phyloP scores from a whole-genome alignment of 1,284 basidiomycete genomes.

The Exobasidium cylindrosporum region DNA sequence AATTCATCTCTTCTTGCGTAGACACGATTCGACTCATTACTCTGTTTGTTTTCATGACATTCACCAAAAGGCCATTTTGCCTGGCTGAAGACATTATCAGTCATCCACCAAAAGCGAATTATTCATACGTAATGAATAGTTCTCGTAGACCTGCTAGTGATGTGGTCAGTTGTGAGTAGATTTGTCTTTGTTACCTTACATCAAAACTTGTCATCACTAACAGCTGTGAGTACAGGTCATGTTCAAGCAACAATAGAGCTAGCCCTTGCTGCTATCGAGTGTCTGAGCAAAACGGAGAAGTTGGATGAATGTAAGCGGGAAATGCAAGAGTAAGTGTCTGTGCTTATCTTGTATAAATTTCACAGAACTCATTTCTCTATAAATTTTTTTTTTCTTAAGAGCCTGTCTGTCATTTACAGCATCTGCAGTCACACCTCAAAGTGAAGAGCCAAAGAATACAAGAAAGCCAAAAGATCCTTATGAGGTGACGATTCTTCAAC shows the following conservation, averaged over 20 bases:
- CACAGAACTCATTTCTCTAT: no score
- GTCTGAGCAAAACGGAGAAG: neutral
- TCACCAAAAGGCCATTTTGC: neutral
- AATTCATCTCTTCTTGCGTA: neutral
- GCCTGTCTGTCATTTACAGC: conserved; percentile 1
- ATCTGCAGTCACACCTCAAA: neutral
- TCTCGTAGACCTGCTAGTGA: neutral
- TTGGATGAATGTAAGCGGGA: neutral
- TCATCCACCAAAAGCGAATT: neutral
- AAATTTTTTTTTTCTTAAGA: no score
- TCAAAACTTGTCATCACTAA: neutral
- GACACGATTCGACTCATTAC: conserved; percentile 5
- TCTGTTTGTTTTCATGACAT: conserved; percentile 1
- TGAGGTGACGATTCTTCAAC: neutral
- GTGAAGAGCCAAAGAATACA: neutral
- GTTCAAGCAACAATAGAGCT: neutral
- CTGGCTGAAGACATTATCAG: conserved; percentile 7
- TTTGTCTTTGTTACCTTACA: neutral
- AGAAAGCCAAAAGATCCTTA: conserved; percentile 1
- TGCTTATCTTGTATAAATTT: no score
- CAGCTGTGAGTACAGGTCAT: neutral
- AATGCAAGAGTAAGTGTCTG: neutral
- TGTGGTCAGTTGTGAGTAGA: neutral
- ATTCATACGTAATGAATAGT: conserved; percentile 10
- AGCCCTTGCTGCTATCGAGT: neutral